Percentiles rank a stretch among this genome's conserved stretches.
Conservation (phyloP, 805 yeast species). For the Grigorovia yakushimaensis region DNA sequence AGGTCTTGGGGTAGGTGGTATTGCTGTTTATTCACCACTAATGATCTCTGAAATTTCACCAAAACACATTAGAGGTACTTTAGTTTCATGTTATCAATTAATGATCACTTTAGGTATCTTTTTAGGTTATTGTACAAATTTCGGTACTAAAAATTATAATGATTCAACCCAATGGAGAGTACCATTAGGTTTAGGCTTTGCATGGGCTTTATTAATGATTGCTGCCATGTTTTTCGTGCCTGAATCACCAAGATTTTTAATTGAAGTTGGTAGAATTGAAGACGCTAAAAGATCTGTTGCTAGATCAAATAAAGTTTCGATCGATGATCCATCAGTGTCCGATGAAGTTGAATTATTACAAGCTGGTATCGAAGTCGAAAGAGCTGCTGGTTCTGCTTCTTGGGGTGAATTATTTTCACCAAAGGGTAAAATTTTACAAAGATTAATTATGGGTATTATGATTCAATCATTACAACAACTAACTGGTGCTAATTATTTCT, state of each 20-base stretch:
- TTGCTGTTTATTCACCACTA: constrained; percentile 67
- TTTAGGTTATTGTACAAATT: constrained; percentile 66
- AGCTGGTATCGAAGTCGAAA: constrained; percentile 54
- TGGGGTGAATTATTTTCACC: constrained; percentile 61
- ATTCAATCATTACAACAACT: constrained; percentile 59
- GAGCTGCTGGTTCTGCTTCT: constrained; percentile 51
- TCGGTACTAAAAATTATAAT: constrained; percentile 34
- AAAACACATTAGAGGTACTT: constrained; percentile 52
- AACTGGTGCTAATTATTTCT: constrained; percentile 58
- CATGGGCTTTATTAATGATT: constrained; percentile 35
- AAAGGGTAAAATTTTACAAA: constrained; percentile 38
- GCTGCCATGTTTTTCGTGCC: constrained; percentile 45
- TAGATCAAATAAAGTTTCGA: constrained; percentile 43
- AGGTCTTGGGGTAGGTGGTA: constrained; percentile 73
- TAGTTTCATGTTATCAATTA: constrained; percentile 62
- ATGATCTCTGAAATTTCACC: constrained; percentile 42
- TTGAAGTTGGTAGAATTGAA: constrained; percentile 45
- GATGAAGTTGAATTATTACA: constrained; percentile 47
- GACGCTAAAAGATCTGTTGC: constrained; percentile 56
- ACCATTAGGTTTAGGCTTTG: constrained; percentile 50
- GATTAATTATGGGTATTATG: constrained; percentile 42
- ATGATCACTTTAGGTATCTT: constrained; percentile 68
- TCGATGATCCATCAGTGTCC: constrained; percentile 46
- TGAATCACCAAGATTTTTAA: constrained; percentile 63
- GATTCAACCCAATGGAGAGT: constrained; percentile 63